Evolutionary conservation across 257 asterid species (phyloP), one percentile per base, ranked within the genome.

Genomic region (Striga asiatica): DNA sequence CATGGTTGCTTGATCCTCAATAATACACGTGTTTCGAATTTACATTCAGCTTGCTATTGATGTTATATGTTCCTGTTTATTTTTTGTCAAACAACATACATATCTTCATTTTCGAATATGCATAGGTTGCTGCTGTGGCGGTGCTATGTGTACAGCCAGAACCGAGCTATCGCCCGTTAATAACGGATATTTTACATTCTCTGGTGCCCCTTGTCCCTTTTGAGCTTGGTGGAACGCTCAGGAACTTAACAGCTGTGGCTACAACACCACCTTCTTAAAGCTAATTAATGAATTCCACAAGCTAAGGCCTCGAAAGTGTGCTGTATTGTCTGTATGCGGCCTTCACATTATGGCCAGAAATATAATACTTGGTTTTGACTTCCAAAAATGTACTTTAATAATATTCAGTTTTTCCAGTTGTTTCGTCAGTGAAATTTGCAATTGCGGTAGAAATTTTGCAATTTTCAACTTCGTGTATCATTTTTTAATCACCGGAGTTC

Each of bases 51-150:
- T 18, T 42, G 49, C 22, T 37, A 37, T 10, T 37, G 13, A 37
- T 37, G 11, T 45, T n/a, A n/a, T n/a, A n/a, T n/a, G n/a, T n/a
- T n/a, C n/a, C n/a, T n/a, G n/a, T 10, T 18, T 8, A 16, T 34
- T 17, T 17, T 58, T 6, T 9, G 6, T 27, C 11, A 9, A 50
- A 56, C 29, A 29, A n/a, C 34, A 16, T 46, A 13, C 12, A 6
- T 17, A 1, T 16, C 4, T 34, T 6, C 13, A 46, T 54, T 5
- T 42, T 42, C 12, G 49, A 63, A n/a, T n/a, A n/a, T n/a, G n/a
- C n/a, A n/a, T 47, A 85, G 95, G 93, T 83, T 13, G 95, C 94
- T 48, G 95, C 94, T 34, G 87, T 86, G 58, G 88, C 95, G 4
- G 83, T 86, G 62, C 71, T 86, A 3, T 86, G 94, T 14, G 72